phyloP scores from a whole-genome alignment of 495 filamentous ascomycete genomes.

The Durotheca rogersii region DNA sequence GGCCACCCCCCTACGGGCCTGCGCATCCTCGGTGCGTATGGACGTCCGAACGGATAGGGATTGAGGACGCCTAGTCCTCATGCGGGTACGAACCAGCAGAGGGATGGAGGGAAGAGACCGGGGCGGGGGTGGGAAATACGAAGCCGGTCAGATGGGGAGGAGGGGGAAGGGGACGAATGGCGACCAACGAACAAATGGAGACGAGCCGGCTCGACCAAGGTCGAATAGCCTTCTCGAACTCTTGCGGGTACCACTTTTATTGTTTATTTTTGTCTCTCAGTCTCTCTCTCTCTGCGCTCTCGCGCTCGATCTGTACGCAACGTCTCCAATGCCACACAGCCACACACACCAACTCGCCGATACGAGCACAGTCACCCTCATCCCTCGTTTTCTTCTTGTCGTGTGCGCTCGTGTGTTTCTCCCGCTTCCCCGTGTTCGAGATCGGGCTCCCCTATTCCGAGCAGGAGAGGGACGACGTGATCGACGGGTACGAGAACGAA shows the following conservation, averaged over 20 bases:
- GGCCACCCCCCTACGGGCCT: too few relatives aligned
- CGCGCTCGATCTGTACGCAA: too few relatives aligned
- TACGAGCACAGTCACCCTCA: slow-evolving; percentile 20
- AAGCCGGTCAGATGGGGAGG: slow-evolving; percentile 28
- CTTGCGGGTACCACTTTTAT: slow-evolving; percentile 26
- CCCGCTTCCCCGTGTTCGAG: too few relatives aligned
- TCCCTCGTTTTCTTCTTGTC: neutral
- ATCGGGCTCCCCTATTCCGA: neutral
- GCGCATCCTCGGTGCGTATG: too few relatives aligned
- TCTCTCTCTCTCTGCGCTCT: too few relatives aligned
- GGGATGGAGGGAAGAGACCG: too few relatives aligned
- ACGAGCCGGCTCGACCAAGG: slow-evolving; percentile 7
- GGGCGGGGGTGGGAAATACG: slow-evolving; percentile 25
- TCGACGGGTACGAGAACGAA: neutral
- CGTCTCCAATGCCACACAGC: slow-evolving; percentile 19
- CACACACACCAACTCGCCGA: slow-evolving; percentile 17
- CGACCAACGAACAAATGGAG: neutral
- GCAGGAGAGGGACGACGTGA: neutral
- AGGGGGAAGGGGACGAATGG: too few relatives aligned
- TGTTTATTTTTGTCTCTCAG: slow-evolving; percentile 23
- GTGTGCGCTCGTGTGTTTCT: slow-evolving; percentile 1
- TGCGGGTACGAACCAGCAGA: slow-evolving; percentile 11
- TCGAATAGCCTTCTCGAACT: slow-evolving; percentile 31
- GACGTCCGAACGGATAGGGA: too few relatives aligned
- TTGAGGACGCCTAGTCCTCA: slow-evolving; percentile 23